Evolutionary conservation across 2,329 filamentous ascomycete species (phyloP), one percentile per base, ranked within the genome.

Genomic region (Xylariaceae sp.): DNA sequence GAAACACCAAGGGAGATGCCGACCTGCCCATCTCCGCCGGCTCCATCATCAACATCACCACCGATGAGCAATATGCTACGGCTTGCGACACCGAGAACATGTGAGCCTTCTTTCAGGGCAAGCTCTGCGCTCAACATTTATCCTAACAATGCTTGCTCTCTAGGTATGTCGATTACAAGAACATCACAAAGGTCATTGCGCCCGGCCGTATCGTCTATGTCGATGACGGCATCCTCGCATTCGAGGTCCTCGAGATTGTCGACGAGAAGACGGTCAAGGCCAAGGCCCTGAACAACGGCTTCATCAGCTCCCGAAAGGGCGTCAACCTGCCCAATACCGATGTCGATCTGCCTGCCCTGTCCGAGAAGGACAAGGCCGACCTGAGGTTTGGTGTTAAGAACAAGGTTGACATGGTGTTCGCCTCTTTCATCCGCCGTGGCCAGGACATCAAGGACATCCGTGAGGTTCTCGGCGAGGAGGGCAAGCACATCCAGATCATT

Each of bases 241-340:
- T 98, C 57, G 85, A 96, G 62, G 92, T 98, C 48, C 66, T 96
- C 53, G 78, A 87, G 62, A 75, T 98, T 55, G 76, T 85, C 50
- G 86, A 98, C 61, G 85, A 90, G 33, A 76, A 95, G 79, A 98
- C 84, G 52, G 70, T 98, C 63, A 83, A 83, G 64, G 86, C 83
- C 69, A 78, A 78, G 63, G 88, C 86, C 60, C 77, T 94, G 66
- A 98, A 98, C 83, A 95, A 97, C 65, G 92, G 92, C 62, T 94
- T 87, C 74, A 97, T 98, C 70, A 95, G 88, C 53, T 97, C 90
- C 68, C 88, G 88, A 71, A 98, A 98, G 81, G 92, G 92, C 67
- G 92, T 98, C 70, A 98, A 98, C 74, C 80, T 98, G 50, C 92
- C 92, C 61, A 94, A 94, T 73, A 98, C 92, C 47, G 90, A 98